Percentiles rank a stretch among this genome's conserved stretches.
Evolutionary conservation across 2,329 filamentous ascomycete genomes (phyloP).

Genomic region (Curvularia sp.): DNA sequence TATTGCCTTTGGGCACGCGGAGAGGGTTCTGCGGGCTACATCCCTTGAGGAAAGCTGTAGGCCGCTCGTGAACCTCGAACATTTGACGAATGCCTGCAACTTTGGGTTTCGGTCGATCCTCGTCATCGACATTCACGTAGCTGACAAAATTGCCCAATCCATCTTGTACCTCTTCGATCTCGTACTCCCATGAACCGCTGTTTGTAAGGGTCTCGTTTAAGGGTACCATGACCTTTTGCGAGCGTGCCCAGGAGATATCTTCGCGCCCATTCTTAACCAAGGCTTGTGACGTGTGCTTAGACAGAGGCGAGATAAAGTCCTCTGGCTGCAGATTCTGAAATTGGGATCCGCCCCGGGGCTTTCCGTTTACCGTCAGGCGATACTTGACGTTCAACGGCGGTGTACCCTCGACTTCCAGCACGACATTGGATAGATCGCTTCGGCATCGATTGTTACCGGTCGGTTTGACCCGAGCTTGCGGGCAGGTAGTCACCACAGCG

Average conservation of each 20-base stretch:
- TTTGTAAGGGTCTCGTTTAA: slow-evolving; percentile 87
- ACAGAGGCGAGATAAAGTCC: slow-evolving; percentile 77
- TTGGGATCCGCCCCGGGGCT: slow-evolving; percentile 78
- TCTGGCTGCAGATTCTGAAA: slow-evolving; percentile 95
- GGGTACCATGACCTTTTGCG: slow-evolving; percentile 77
- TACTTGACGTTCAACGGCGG: slow-evolving; percentile 93
- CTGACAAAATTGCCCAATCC: slow-evolving; percentile 85
- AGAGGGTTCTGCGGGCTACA: slow-evolving; percentile 83
- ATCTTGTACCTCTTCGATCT: slow-evolving; percentile 90
- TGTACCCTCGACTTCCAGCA: slow-evolving; percentile 83
- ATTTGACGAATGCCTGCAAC: slow-evolving; percentile 72
- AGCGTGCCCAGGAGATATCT: slow-evolving; percentile 81
- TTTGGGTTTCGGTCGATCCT: slow-evolving; percentile 66
- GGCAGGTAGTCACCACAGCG: slow-evolving; percentile 85
- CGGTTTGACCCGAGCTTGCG: slow-evolving; percentile 75
- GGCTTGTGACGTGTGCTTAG: slow-evolving; percentile 65
- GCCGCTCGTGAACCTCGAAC: slow-evolving; percentile 87
- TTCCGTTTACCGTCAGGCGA: slow-evolving; percentile 83
- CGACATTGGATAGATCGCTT: slow-evolving; percentile 85
- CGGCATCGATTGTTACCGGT: slow-evolving; percentile 75
- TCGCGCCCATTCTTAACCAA: slow-evolving; percentile 66
- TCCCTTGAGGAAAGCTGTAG: slow-evolving; percentile 71
- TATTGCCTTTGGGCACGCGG: slow-evolving; percentile 78
- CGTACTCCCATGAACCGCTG: slow-evolving; percentile 85
- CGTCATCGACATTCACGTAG: slow-evolving; percentile 72